Evolutionary conservation across 2,329 filamentous ascomycete species (phyloP), one percentile per base, ranked within the genome.

Genomic region (Claviceps arundinis): DNA sequence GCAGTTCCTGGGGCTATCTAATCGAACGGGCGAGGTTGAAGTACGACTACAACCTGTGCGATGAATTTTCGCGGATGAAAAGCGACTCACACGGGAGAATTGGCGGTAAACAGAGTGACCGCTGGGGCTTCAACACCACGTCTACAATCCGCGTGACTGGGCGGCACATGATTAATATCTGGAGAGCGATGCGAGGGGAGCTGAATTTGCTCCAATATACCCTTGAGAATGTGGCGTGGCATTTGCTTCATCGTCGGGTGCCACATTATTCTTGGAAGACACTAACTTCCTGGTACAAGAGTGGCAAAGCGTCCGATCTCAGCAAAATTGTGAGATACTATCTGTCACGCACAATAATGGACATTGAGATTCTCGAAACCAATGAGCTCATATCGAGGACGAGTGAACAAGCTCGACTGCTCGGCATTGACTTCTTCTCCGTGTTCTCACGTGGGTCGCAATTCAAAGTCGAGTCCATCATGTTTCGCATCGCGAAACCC

Each of bases 401-500:
- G 0, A 95, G 89, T 60, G 93, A 98, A 66, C 93, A 98, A 67
- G 93, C 93, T 8, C 83, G 93, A 11, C 73, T 98, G 11, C 76
- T 98, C 3, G 93, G 93, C 0, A 86, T 97, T 0, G 93, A 98
- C 68, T 98, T 98, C 70, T 95, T 91, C 65, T 95, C 90, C 0
- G 93, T 98, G 51, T 93, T 96, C 62, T 91, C 87, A 5, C 80
- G 93, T 51, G 93, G 93, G 16, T 97, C 90, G 0, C 93, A 98
- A 64, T 97, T 94, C 77, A 98, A 98, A 66, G 93, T 98, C 42
- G 93, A 98, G 68, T 96, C 91, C 1, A 83, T 96, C 60, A 97
- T 98, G 93, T 96, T 97, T 62, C 82, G 93, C 44, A 96, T 98
- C 59, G 91, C 93, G 44, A 98, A 98, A 65, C 90, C 93, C 0